Base-by-base conservation (phyloP, 345 rosid genomes). In the Hevea brasiliensis region DNA sequence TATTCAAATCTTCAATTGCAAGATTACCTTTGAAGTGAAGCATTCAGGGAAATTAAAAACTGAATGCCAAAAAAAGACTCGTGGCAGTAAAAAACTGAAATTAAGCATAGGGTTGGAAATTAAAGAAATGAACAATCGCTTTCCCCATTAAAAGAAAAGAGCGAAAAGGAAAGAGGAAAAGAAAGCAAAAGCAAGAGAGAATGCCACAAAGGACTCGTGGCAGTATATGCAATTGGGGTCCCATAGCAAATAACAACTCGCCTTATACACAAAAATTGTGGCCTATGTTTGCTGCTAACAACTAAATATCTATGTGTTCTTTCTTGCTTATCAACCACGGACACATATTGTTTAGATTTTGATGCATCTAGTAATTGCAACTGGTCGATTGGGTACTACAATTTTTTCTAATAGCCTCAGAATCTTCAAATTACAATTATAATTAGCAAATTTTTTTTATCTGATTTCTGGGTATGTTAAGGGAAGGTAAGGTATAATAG, bases 231-330 rank as follows among this genome's bases (percentile, higher is more conserved):
- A 62, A 24, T 57, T 70, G 82, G 85, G 83, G 72, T 81, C 74
- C 84, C 80, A 51, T 23, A 41, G 57, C 80, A 82, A 67, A 44
- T 23, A 41, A 62, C 80, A 82, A 67, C 81, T 68, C 72, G 56
- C 10, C 57, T 56, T 20, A 18, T 71, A 42, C 73, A 26, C 53
- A 80, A 79, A 41, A 41, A n/a, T n/a, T 85, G 88, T 85, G 88
- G 86, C 61, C 77, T 74, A 6, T 21, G 77, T 79, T 81, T 71
- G 77, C 72, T 71, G 45, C 50, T 23, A 21, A 53, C 58, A 73
- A 71, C 77, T 68, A 87, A 87, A 86, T 87, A 87, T 87, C 90
- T 80, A 56, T 27, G 60, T 74, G 37, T 62, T 79, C 74, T 79
- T 78, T 81, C 79, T 9, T 42, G 24, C 20, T 44, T 69, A 78